Conservation (phyloP, 164 flowering plant genomes). For the Brasenia schreberi region DNA sequence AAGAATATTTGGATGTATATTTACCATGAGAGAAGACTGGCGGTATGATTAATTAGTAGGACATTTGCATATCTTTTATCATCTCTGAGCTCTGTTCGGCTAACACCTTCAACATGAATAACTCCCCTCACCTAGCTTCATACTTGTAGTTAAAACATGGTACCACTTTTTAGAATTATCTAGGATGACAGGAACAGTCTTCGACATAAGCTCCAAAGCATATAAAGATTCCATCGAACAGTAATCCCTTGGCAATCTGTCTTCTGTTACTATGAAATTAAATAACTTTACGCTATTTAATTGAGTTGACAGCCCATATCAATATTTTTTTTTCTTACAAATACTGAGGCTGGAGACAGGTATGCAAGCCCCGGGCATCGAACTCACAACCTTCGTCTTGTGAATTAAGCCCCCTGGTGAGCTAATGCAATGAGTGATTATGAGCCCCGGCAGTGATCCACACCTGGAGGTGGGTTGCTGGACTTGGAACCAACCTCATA, state of each 20-base stretch:
- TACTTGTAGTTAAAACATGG: slow-evolving; percentile 53
- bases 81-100: slow-evolving; percentile 49
- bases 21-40: slow-evolving; percentile 93
- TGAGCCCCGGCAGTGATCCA: no score
- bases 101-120: slow-evolving; percentile 62
- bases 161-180: slow-evolving; percentile 84
- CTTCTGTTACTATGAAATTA: slow-evolving; percentile 2
- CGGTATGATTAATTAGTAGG: slow-evolving; percentile 85
- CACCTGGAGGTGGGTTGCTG: no score
- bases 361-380: no score
- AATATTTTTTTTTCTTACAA: no score
- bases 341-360: no score
- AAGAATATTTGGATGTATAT: not conserved
- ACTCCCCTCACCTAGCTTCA: slow-evolving; percentile 76
- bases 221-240: slow-evolving; percentile 87
- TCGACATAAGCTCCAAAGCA: slow-evolving; percentile 70
- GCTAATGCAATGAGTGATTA: no score
- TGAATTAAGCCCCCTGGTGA: no score
- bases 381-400: no score
- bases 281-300: no score
- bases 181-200: slow-evolving; percentile 75
- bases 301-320: no score
- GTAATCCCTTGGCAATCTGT: slow-evolving; percentile 72
- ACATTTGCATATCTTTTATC: slow-evolving; percentile 43
- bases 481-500: no score